Base-by-base conservation (phyloP, 495 filamentous ascomycete genomes). In the Articulospora tetracladia region DNA sequence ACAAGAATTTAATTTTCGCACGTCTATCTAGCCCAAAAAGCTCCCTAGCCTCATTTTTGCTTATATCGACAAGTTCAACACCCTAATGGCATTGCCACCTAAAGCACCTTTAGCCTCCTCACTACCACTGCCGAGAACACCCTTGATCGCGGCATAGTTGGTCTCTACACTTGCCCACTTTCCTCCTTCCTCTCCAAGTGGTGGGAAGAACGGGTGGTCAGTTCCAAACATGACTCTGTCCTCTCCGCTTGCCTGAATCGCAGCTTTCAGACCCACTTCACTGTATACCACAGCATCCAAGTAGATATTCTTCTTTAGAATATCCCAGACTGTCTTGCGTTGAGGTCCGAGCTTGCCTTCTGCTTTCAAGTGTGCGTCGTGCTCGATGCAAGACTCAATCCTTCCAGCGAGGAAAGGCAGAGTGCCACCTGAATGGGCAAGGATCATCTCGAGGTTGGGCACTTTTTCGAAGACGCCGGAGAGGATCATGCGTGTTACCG, bases 171-270 rank as follows among this genome's bases (percentile, higher is more conserved):
- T 98, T 60, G 83, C 77, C 93, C 93, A 98, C 63, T 87, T 77
- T 44, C 78, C 78, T 55, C 82, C 81, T 41, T 80, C 78, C 27
- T 64, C 77, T 25, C 76, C 77, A 15, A 96, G 65, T 1, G 92
- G 92, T 30, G 93, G 93, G 73, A 97, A 98, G 75, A 98, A 98
- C 0, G 93, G 93, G 74, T 97, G 91, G 71, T 97, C 93, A 1
- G 91, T 96, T 20, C 90, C 92, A 77, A 97, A 64, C 64, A 72
- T 72, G 55, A 70, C 64, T 59, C 70, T 65, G 49, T 69, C 68
- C 24, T 58, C 65, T 3, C 64, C 67, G 57, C 63, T 65, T 22
- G 60, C 64, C 46, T 67, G 60, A 30, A 67, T 66, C 23, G 67
- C 64, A 57, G 66, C 66, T 30, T 60, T 70, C 24, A 66, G 55